Evolutionary conservation across 306 rosid genomes (phyloP), one percentile per base, ranked within the genome.

Genomic region (Medicago lupulina): DNA sequence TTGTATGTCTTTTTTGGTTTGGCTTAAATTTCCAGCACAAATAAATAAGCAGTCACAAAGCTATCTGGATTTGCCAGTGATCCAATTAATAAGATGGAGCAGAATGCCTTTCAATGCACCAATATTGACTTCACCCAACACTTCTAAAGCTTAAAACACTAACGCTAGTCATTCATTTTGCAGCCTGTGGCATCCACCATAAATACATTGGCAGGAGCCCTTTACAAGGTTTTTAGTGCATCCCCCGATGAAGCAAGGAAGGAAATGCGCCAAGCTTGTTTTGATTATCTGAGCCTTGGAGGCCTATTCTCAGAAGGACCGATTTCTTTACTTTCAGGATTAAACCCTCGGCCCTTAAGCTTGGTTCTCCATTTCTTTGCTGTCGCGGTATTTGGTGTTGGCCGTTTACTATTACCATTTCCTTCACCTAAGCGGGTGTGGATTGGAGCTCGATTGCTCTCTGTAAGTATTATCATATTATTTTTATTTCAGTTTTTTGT

Each of bases 261-360:
- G 88, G 99, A 95, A 88, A 95, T 95, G 99, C 93, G 97, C 28
- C 86, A 95, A 87, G 99, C 99, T 66, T 95, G 99, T 90, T 95
- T 95, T 51, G 99, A 95, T 81, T 95, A 95, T 84, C 73, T 95
- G n/a, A 92, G 97, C 82, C 97, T 95, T 9, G 99, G 99, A 60
- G 99, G 99, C 67, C 78, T 92, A 57, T 95, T 83, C 88, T 90
- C 99, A 0, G 79, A 84, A 2, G 99, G 99, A 83, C 99, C 99
- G 7, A 84, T 92, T 50, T 88, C 97, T 63, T 83, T 95, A 31
- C 97, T 95, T 67, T 95, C 99, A 1, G 99, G 99, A 73, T 75
- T 95, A 67, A 95, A 92, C 85, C 99, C 99, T 79, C 97, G 97
- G 28, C 99, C 99, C 2, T 67, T 89, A 82, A 95, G 91, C 71